Base-by-base conservation (phyloP, 257 asterid genomes). In the Rauvolfia tetraphylla region DNA sequence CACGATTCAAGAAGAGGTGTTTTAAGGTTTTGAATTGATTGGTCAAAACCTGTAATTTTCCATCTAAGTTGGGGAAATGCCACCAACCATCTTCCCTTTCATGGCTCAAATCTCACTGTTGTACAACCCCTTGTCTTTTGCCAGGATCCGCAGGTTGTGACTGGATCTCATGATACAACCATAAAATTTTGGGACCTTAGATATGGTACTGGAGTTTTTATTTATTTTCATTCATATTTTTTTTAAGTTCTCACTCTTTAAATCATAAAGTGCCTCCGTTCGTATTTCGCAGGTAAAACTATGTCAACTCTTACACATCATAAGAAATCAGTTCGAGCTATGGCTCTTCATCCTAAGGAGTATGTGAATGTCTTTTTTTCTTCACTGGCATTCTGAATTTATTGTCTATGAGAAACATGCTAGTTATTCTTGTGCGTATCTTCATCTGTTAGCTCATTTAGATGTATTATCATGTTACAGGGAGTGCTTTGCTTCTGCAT, bases 91-190 rank as follows among this genome's bases (percentile, higher is more conserved):
- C 33, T 34, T 18, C 44, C 27, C 14, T 65, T 65, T 36, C 29
- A 15, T 38, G 41, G 25, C 72, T 38, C 33, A 41, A 76, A 56
- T 51, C 79, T 85, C 76, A 77, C 71, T 51, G 49, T 33, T 33
- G 33, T 56, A 73, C 25, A 18, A 17, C 77, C 44, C 22, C 70
- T 78, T 71, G 80, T 62, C 57, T 76, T 36, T 76, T 85, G 81
- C 81, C 92, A 93, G 98, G 99, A 95, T 85, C 99, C 99, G 38
- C 99, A 95, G 84, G 98, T 93, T 80, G 80, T 95, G 71, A 95
- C 99, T 33, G 99, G 99, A 76, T 95, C 99, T 72, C 96, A 92
- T 67, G 98, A 95, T 81, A 81, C 96, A 61, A 95, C 99, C 51
- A 95, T 92, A 75, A 95, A 92, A 87, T 79, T 95, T 58, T 95